Conservation (phyloP, 768 basidiomycete species). For the Lyophyllum decastes region DNA sequence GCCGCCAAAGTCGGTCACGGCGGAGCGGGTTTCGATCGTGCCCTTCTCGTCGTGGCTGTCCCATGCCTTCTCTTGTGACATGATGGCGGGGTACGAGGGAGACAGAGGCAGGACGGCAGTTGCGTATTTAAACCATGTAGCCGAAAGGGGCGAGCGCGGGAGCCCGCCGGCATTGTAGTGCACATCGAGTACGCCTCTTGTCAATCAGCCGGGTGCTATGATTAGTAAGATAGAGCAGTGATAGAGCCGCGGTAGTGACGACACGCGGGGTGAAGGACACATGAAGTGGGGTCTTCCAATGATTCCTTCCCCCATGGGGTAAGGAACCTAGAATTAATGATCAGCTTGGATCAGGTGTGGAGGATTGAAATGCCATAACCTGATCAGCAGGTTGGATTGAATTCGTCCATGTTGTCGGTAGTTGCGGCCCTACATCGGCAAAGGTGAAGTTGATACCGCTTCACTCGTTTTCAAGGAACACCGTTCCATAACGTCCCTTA, state of each 20-base stretch:
- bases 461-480: too few relatives aligned
- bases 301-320: not conserved
- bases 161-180: not conserved
- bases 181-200: not conserved
- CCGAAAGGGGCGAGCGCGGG: not conserved
- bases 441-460: too few relatives aligned
- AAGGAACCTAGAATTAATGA: not conserved
- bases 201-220: not conserved
- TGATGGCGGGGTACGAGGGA: not conserved
- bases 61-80: conserved; percentile 18
- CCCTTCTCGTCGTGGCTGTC: conserved; percentile 19
- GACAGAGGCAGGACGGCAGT: too few relatives aligned
- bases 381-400: not conserved
- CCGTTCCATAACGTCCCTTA: too few relatives aligned
- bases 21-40: conserved; percentile 12
- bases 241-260: not conserved
- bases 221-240: not conserved
- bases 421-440: too few relatives aligned
- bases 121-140: not conserved
- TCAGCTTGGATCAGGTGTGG: not conserved
- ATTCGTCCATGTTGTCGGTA: too few relatives aligned
- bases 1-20: conserved; percentile 41
- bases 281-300: not conserved
- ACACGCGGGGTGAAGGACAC: not conserved
- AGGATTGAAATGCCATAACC: not conserved